Evolutionary conservation across 2,329 filamentous ascomycete genomes (phyloP).

Genomic region (Stemphylium beticola): DNA sequence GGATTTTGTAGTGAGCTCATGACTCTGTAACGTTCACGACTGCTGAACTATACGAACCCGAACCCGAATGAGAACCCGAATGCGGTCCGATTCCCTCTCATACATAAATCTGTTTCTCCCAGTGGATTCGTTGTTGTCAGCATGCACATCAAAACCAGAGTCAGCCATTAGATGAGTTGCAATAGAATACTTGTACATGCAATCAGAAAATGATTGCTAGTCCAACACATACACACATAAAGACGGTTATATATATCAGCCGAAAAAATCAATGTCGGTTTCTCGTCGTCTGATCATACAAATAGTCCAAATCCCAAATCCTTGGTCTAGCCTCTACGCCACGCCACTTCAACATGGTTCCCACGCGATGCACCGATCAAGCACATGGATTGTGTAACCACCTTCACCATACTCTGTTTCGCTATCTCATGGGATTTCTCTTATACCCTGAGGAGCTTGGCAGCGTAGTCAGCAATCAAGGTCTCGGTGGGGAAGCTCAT

Average conservation of each 20-base stretch:
- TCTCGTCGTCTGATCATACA: conserved; percentile 35
- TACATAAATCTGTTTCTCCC: too few species aligned
- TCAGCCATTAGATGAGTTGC: conserved; percentile 17
- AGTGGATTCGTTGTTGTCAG: too few species aligned
- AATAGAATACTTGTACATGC: conserved; percentile 31
- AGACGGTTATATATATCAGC: conserved; percentile 1
- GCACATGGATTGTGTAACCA: background rate
- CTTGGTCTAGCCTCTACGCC: conserved; percentile 8
- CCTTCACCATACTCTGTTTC: background rate
- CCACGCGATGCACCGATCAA: background rate
- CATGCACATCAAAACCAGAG: too few species aligned
- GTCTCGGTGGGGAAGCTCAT: conserved; percentile 92
- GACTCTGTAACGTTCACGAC: too few species aligned
- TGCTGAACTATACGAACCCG: too few species aligned
- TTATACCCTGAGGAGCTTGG: conserved; percentile 84
- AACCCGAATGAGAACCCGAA: too few species aligned
- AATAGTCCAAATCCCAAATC: conserved; percentile 7
- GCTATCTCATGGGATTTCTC: too few species aligned
- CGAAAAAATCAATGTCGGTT: background rate
- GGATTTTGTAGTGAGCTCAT: too few species aligned
- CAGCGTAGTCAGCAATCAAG: conserved; percentile 85
- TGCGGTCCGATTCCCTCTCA: too few species aligned
- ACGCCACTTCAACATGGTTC: background rate
- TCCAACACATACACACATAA: conserved; percentile 1
- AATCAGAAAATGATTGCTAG: conserved; percentile 21